A percentile compares a stretch with the other conserved stretches of the same genome.
phyloP scores from a whole-genome alignment of 176 grass and related monocot genomes.

The Coix lacrymajobi region DNA sequence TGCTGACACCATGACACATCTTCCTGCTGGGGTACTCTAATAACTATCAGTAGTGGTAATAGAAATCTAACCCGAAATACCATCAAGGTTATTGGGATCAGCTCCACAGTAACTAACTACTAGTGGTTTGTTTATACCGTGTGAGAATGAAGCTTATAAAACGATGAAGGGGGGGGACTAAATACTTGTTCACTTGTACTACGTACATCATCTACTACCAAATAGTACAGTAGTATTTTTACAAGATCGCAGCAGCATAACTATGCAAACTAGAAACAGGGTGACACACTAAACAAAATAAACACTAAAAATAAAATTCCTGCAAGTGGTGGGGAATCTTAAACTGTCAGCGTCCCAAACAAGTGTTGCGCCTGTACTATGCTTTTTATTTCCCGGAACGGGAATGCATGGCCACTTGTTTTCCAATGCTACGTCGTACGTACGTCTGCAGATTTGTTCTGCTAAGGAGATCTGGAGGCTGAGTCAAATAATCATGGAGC shows the following conservation, averaged over 20 bases:
- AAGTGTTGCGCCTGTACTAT: not conserved
- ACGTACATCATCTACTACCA: no score
- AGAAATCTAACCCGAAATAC: no score
- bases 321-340: not conserved
- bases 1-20: not conserved
- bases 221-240: no score
- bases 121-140: no score
- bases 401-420: not conserved
- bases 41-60: no score
- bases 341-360: constrained; percentile 1
- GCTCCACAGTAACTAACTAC: no score
- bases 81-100: no score
- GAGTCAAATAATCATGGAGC: not conserved
- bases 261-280: not conserved
- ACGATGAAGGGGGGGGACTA: no score
- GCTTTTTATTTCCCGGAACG: not conserved
- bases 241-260: not conserved
- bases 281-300: not conserved
- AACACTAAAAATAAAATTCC: not conserved
- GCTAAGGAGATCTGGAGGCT: constrained; percentile 13
- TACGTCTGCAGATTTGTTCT: constrained; percentile 9
- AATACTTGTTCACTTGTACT: no score
- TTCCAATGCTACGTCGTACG: not conserved
- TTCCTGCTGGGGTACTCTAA: no score
- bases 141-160: no score